Evolutionary conservation across 768 basidiomycete species (phyloP), one percentile per base, ranked within the genome.

Genomic region (Coprinopsis marcescibilis): DNA sequence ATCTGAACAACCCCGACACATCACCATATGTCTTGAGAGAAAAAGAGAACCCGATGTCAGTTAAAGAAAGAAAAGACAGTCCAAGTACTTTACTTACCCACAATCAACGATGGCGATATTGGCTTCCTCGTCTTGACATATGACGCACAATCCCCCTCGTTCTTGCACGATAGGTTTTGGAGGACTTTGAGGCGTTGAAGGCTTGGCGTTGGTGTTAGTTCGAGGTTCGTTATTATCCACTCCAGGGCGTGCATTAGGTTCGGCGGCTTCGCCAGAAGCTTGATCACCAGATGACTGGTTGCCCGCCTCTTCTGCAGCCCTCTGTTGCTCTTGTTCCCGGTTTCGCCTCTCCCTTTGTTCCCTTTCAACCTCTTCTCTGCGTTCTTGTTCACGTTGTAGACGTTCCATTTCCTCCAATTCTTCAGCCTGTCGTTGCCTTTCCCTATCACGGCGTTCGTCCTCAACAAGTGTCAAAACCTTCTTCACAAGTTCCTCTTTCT

Each of bases 61-160:
- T 30, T 4, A 7, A 25, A 12, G 29, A 43, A 20, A 21, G 21
- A 36, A 15, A 49, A 39, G 45, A 38, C 43, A 32, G 3, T 1
- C 29, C 26, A 52, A 21, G 20, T 10, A 35, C n/a, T 20, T 19
- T 1, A 77, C 84, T 35, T 61, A 89, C 85, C 93, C 93, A 77
- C 93, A 96, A 64, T 96, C 93, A 11, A 95, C 86, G 45, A 92
- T 81, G 2, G 91, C 93, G 48, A 96, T 88, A 54, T 87, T 92
- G 0, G 93, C 92, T 53, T 95, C 92, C 49, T 92, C 88, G 52
- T 96, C 93, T 59, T 94, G 92, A 58, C 93, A 96, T 8, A 96
- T 77, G 0, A 95, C 89, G 60, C 93, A 96, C 3, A 93, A 64
- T 1, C 93, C 91, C 7, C 77, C 76, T 19, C 83, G 76, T 51